Conservation (phyloP, 163 green algal species). For the Scenedesmus sp. region DNA sequence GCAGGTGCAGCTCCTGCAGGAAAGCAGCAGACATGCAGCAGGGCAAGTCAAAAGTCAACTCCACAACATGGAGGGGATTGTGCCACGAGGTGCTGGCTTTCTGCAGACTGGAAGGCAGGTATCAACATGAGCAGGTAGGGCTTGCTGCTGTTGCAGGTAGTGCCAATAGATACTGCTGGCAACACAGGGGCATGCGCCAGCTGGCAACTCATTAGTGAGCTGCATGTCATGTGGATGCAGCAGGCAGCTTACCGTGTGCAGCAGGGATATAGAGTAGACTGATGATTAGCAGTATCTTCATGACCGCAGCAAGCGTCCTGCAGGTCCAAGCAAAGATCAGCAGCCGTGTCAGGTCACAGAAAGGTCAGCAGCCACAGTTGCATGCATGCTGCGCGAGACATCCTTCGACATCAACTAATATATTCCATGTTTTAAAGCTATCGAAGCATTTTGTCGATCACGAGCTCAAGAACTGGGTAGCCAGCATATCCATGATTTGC, state of each 20-base stretch:
- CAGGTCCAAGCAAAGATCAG: background rate
- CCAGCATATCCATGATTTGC: too few species aligned
- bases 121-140: background rate
- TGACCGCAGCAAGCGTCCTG: background rate
- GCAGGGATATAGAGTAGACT: background rate
- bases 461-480: too few species aligned
- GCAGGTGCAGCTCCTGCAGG: background rate
- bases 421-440: too few species aligned
- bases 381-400: background rate
- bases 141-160: background rate
- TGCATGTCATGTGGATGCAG: background rate
- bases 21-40: background rate
- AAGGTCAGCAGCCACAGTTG: background rate
- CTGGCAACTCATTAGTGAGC: background rate
- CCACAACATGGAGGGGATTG: too few species aligned
- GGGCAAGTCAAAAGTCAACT: background rate
- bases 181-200: background rate
- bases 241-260: background rate
- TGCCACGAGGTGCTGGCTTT: too few species aligned
- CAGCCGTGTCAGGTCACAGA: background rate
- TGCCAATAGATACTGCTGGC: background rate
- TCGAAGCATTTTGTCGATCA: too few species aligned
- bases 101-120: too few species aligned
- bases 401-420: background rate
- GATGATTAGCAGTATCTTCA: background rate